Base-by-base conservation (phyloP, 495 filamentous ascomycete genomes). In the Cercophora newfieldiana region DNA sequence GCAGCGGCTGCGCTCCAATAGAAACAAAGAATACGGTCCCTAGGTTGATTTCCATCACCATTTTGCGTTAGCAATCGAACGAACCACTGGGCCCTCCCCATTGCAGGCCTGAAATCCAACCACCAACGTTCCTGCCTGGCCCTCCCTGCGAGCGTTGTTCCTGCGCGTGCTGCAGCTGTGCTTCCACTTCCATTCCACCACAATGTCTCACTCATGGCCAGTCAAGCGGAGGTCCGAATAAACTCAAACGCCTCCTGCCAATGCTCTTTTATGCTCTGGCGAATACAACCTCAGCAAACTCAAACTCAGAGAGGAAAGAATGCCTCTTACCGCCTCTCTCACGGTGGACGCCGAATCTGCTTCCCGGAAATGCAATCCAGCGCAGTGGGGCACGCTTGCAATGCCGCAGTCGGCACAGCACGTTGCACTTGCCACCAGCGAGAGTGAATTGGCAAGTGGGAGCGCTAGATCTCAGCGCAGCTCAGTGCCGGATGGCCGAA, bases 1-100 rank as follows among this genome's bases (percentile, higher is more conserved):
- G 30, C 57, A 59, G 61, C 24, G 26, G 12, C 49, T 60, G 21
- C 49, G 44, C 24, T 10, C 73, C 73, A 74, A 75, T 75, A 33
- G 54, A 4, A 59, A 30, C 49, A 51, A 28, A 66, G 48, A 61
- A 64, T 33, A 25, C 18, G 37, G 54, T 59, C 63, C 28, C 63
- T 61, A 28, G 22, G 37, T 6, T 26, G 18, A 48, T 74, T 74
- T 72, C 44, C 58, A 72, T 72, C 71, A 72, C 71, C 55, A 69
- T 66, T 21, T 49, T 31, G 66, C 62, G 50, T 75, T 71, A 70
- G 65, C 69, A 75, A 75, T 69, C 31, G 31, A 58, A 48, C 58
- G 58, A 60, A 60, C 58, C 31, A 60, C 58, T 60, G 58, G 8
- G 30, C 31, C 26, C 55, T 58, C 14, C 29, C 18, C 33, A 61